Base-by-base conservation (phyloP, 2,329 filamentous ascomycete species). In the Cercospora sp. region DNA sequence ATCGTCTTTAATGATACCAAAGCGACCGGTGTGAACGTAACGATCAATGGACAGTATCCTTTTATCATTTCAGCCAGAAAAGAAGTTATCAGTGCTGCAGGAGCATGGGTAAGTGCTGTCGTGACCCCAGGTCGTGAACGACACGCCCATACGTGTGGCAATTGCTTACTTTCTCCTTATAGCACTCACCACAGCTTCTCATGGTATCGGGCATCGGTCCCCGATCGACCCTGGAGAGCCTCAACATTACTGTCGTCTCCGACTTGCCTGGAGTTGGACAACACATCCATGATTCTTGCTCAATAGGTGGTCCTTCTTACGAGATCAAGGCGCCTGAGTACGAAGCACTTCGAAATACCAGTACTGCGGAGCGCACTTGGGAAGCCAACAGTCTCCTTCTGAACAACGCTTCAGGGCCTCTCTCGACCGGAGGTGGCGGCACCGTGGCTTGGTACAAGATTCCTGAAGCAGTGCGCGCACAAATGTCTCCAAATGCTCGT, bases 241-340 rank as follows among this genome's bases (percentile, higher is more conserved):
- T 64, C 62, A 74, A 80, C 16, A 87, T 87, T 40, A 74, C 79
- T 0, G 71, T 84, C 1, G 67, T 87, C 1, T 78, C 79, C 3
- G 79, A 84, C 48, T 79, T 84, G 0, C 81, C 81, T 0, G 84
- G 84, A 1, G 85, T 87, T 1, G 86, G 85, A 5, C 78, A 85
- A 71, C 83, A 84, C 64, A 78, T 87, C 69, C 79, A 80, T 67
- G 84, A 87, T 64, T 79, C 81, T 63, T 60, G 60, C 40, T 67
- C 64, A n/a, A 40, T 69, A 30, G 65, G 68, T n/a, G 68, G 70
- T 1, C 67, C 66, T 13, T 36, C 33, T 7, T 67, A 66, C 36
- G 61, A 71, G 40, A 66, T 72, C 33, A 68, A 66, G 2, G 20
- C 67, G 9, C 33, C 61, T 6, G 71, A 62, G 12, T 71, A 66